Conservation (phyloP, 371 early-diverging fungal species). For the Mucor circinelloides region DNA sequence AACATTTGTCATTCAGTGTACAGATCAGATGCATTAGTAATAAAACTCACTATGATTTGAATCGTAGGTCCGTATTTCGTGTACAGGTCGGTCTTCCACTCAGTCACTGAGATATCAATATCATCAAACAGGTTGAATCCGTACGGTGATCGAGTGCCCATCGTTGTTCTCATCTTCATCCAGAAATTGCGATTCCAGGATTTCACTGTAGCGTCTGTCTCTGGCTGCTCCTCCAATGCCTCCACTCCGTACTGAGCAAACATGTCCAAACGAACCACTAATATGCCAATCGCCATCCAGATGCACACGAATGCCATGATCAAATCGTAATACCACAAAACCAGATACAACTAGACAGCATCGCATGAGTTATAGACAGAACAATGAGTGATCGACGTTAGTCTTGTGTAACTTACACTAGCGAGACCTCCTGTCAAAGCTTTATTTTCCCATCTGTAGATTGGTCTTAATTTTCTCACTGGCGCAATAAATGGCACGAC, state of each 20-base stretch:
- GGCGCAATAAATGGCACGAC: constrained; percentile 29
- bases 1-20: background rate
- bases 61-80: constrained; percentile 35
- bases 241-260: constrained; percentile 37
- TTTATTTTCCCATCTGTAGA: constrained; percentile 48
- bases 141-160: constrained; percentile 1
- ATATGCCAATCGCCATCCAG: constrained; percentile 16
- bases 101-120: constrained; percentile 22
- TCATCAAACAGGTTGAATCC: constrained; percentile 23
- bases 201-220: constrained; percentile 20
- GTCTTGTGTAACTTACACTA: constrained; percentile 26
- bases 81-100: constrained; percentile 41
- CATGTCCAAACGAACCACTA: constrained; percentile 23
- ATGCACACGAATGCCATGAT: constrained; percentile 23
- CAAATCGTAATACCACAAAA: constrained; percentile 42
- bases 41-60: constrained; percentile 32
- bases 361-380: background rate
- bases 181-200: constrained; percentile 16
- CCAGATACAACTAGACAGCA: constrained; percentile 24
- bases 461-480: constrained; percentile 20
- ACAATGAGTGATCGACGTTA: constrained; percentile 1
- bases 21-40: background rate
- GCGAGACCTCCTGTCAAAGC: constrained; percentile 27
- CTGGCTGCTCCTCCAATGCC: constrained; percentile 29
- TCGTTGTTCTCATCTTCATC: constrained; percentile 19